Evolutionary conservation across 2,329 filamentous ascomycete species (phyloP).

Genomic region (Rhynchosporium graminicola): DNA sequence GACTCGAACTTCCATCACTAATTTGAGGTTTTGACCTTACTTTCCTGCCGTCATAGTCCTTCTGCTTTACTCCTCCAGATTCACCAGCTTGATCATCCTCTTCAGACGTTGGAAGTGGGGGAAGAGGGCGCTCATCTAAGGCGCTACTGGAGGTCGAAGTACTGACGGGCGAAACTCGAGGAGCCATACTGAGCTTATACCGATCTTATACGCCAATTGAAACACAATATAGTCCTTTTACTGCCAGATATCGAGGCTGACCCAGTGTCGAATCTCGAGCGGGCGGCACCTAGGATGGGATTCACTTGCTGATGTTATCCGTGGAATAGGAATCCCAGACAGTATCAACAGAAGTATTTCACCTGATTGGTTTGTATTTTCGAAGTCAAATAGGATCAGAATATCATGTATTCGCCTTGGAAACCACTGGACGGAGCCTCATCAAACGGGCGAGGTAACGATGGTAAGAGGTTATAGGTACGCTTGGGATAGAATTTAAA

Average conservation of each 20-base stretch:
- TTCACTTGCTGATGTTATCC: no score
- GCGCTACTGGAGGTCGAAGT: not conserved
- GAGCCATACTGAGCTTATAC: constrained; percentile 5
- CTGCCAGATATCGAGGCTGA: not conserved
- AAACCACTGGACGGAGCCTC: no score
- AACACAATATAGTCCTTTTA: not conserved
- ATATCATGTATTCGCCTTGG: no score
- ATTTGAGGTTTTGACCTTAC: not conserved
- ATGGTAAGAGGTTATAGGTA: not conserved
- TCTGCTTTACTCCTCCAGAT: not conserved
- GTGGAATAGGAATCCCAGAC: no score
- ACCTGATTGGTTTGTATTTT: no score
- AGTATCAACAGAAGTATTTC: no score
- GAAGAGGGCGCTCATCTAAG: constrained; percentile 17
- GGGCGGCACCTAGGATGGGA: not conserved
- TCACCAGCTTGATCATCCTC: not conserved
- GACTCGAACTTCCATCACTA: not conserved
- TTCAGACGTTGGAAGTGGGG: constrained; percentile 14
- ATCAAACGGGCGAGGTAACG: no score
- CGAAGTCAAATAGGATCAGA: no score
- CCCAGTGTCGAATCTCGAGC: not conserved
- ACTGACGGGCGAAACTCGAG: not conserved
- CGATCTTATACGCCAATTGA: not conserved
- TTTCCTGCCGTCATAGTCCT: not conserved
- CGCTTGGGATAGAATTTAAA: not conserved